Percentiles rank a stretch among this genome's conserved stretches.
These are phyloP conservation scores for Basipetospora chlamydospora DNA, from an alignment of 2,329 filamentous ascomycete species.

Conservation along the genomic window DNA sequence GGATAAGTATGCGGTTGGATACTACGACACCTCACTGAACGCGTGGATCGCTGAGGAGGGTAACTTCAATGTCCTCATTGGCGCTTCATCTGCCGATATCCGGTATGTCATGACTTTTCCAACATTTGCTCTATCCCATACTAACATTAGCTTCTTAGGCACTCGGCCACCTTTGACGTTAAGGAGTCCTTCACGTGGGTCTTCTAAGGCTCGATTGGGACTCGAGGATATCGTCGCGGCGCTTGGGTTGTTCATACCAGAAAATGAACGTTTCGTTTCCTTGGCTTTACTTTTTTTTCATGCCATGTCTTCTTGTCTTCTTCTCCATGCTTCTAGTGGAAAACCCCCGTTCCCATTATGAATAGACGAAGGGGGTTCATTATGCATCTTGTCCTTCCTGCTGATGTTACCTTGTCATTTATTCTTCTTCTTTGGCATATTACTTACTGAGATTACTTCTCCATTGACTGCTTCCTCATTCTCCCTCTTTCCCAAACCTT, in stretches of 20 bases:
- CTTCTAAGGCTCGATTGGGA: constrained; percentile 23
- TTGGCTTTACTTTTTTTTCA: not conserved
- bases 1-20: constrained; percentile 39
- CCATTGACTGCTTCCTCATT: too few species aligned
- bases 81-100: constrained; percentile 48
- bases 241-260: too few species aligned
- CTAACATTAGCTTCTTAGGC: constrained; percentile 21
- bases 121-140: not conserved
- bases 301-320: not conserved
- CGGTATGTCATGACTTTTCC: constrained; percentile 29
- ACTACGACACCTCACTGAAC: constrained; percentile 44
- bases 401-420: too few species aligned
- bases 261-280: not conserved
- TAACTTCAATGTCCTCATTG: constrained; percentile 43
- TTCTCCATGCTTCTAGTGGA: not conserved
- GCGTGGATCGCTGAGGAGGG: constrained; percentile 56
- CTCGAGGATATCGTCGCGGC: too few species aligned
- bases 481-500: too few species aligned
- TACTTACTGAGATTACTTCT: too few species aligned
- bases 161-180: constrained; percentile 38
- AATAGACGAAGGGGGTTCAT: constrained; percentile 2
- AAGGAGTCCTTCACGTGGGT: constrained; percentile 52
- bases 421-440: too few species aligned
- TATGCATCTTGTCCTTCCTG: not conserved
- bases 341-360: not conserved